Evolutionary conservation across 768 basidiomycete species (phyloP), one percentile per base, ranked within the genome.

Genomic region (Neoboletus brunneissimus): DNA sequence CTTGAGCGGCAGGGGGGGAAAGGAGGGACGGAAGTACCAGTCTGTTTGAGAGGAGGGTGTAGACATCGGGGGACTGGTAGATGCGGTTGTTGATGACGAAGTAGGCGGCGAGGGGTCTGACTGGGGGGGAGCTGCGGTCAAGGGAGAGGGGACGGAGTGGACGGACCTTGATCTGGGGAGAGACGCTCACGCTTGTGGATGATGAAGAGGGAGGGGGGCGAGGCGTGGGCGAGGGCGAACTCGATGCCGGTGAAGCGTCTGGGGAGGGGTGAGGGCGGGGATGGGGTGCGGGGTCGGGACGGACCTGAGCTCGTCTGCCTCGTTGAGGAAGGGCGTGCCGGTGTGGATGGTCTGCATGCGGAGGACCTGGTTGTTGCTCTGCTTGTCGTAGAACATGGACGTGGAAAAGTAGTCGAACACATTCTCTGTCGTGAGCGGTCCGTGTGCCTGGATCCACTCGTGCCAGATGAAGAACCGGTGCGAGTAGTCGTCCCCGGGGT

Each of bases 301-400:
- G 15, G 37, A 61, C 93, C 78, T 91, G 59, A 96, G 84, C 67
- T 95, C 91, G 60, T 90, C 90, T 11, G 87, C 85, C 69, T 94
- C 94, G 61, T 94, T 88, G 9, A 79, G 75, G 54, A 92, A 74
- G 11, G 88, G 83, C 29, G 82, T 75, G n/a, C 88, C 91, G 0
- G 89, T 88, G 66, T 91, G 88, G 76, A 88, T 87, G 0, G 91
- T 94, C 72, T 96, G 94, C 94, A 96, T 96, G 63, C 92, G 87
- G 43, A 96, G 76, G 31, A 89, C 86, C 64, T 94, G 90, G 71
- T 96, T 96, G 72, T 88, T 94, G 75, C 89, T 93, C 73, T 91
- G 89, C 72, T 91, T 91, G 74, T 95, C 93, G 70, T 93, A 96
- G 76, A 94, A 95, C 84, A 93, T 93, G 29, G 91, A 94, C 1